A percentile compares a stretch with the other conserved stretches of the same genome.
Evolutionary conservation across 1,139 yeast species (phyloP).

Genomic region (Kurtzmaniella quercitrusa): DNA sequence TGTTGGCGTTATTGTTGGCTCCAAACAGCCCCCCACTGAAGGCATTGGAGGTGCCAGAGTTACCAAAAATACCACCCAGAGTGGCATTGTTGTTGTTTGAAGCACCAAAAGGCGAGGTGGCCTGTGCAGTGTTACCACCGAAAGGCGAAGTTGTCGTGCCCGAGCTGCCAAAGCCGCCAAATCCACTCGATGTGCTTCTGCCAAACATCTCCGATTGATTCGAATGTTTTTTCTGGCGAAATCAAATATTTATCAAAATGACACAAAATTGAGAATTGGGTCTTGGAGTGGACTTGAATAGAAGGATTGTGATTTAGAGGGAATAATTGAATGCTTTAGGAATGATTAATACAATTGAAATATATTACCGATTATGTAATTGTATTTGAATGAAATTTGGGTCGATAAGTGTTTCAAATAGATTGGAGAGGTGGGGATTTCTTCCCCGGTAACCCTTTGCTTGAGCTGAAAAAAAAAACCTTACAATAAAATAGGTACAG

Average conservation of each 20-base stretch:
- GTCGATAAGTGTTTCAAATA: no score
- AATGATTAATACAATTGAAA: no score
- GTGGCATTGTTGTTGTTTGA: slow-evolving; percentile 12
- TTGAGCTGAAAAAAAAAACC: no score
- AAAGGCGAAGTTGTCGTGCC: slow-evolving; percentile 27
- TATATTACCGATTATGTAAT: no score
- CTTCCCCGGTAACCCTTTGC: no score
- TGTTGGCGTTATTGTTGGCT: slow-evolving; percentile 14
- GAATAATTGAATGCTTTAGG: no score
- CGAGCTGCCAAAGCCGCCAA: slow-evolving; percentile 57
- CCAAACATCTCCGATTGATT: slow-evolving; percentile 34
- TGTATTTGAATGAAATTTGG: no score
- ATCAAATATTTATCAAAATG: slow-evolving; percentile 2
- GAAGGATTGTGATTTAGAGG: background rate
- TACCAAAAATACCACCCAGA: slow-evolving; percentile 11
- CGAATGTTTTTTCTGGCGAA: background rate
- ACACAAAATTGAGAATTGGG: background rate
- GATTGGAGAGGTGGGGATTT: no score
- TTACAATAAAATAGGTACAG: no score
- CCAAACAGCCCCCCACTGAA: slow-evolving; percentile 21
- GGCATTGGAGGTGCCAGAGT: slow-evolving; percentile 10
- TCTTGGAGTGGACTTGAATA: background rate
- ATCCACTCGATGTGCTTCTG: slow-evolving; percentile 45
- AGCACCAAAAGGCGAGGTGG: slow-evolving; percentile 24
- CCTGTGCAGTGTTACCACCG: slow-evolving; percentile 18